Percentiles rank a stretch among this genome's conserved stretches.
phyloP scores from a whole-genome alignment of 345 rosid genomes.

The Barbarea vulgaris region DNA sequence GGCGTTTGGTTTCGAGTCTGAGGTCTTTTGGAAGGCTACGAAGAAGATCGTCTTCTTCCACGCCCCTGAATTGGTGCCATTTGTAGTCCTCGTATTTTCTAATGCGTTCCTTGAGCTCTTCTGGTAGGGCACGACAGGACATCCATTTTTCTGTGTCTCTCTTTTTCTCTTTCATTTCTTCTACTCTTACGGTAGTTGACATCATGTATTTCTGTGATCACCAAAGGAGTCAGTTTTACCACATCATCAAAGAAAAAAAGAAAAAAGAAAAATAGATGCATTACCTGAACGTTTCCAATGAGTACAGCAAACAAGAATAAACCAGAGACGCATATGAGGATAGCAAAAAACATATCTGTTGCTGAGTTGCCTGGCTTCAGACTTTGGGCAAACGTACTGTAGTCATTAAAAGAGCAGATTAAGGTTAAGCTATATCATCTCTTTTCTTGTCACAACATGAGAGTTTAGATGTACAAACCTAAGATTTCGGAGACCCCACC shows the following conservation, averaged over 20 bases:
- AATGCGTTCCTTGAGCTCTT: conserved; percentile 23
- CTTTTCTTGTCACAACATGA: too few relatives aligned
- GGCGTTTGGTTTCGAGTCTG: conserved; percentile 15
- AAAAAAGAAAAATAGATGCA: background rate
- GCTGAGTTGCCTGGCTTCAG: conserved; percentile 46
- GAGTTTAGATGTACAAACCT: too few relatives aligned
- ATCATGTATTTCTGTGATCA: conserved; percentile 33
- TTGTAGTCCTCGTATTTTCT: conserved; percentile 22
- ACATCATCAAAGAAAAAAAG: too few relatives aligned
- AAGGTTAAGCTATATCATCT: too few relatives aligned
- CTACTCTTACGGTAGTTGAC: conserved; percentile 28
- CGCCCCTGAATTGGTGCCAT: conserved; percentile 36
- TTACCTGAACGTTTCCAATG: conserved; percentile 49
- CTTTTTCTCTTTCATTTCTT: conserved; percentile 34
- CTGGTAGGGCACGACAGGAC: conserved; percentile 28
- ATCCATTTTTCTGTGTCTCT: conserved; percentile 40
- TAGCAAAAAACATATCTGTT: conserved; percentile 46
- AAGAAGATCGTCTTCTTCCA: conserved; percentile 29
- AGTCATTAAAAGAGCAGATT: too few relatives aligned
- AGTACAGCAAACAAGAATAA: conserved; percentile 54
- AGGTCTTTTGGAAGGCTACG: conserved; percentile 33
- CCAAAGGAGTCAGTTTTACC: background rate
- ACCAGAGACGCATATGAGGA: conserved; percentile 46
- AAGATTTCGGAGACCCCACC: too few relatives aligned
- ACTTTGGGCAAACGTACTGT: conserved; percentile 58